phyloP scores from a whole-genome alignment of 768 basidiomycete genomes.

The Russula olivacea region DNA sequence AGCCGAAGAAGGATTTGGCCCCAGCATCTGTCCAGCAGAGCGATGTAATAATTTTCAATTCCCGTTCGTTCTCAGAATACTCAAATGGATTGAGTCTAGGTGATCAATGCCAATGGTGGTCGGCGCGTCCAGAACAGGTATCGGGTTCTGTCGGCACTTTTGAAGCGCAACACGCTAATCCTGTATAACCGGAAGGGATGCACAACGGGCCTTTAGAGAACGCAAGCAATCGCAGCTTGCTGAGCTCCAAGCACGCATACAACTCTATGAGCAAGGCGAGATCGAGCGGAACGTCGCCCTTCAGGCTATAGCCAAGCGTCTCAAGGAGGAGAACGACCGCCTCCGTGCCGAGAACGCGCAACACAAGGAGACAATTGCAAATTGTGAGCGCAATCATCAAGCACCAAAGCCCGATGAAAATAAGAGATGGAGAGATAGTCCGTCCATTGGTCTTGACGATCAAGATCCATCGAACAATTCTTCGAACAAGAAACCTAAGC shows the following conservation, averaged over 20 bases:
- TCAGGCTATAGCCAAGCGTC: slow-evolving; percentile 73
- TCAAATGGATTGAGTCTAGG: slow-evolving; percentile 26
- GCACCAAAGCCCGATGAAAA: slow-evolving; percentile 35
- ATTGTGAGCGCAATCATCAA: slow-evolving; percentile 29
- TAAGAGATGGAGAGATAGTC: slow-evolving; percentile 57
- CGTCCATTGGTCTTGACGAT: slow-evolving; percentile 26
- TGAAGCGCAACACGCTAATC: slow-evolving; percentile 5
- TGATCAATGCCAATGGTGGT: slow-evolving; percentile 50
- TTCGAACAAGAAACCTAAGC: slow-evolving; percentile 35
- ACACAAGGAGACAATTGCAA: slow-evolving; percentile 42
- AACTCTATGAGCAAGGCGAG: slow-evolving; percentile 86
- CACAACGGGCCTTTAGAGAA: slow-evolving; percentile 86
- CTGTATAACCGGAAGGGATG: slow-evolving; percentile 48
- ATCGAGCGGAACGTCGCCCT: slow-evolving; percentile 81
- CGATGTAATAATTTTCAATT: slow-evolving; percentile 41
- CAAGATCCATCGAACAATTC: slow-evolving; percentile 29
- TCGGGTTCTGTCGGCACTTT: slow-evolving; percentile 1
- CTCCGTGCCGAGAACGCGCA: slow-evolving; percentile 61
- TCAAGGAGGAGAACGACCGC: slow-evolving; percentile 81
- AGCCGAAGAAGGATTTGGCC: slow-evolving; percentile 68
- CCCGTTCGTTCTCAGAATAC: background rate
- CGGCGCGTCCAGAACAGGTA: slow-evolving; percentile 74
- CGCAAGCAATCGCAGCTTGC: slow-evolving; percentile 84
- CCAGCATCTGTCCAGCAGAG: slow-evolving; percentile 36
- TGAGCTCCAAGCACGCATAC: slow-evolving; percentile 79